Base-by-base conservation (phyloP, 192 early-diverging fungal genomes). In the Linnemannia elongata region DNA sequence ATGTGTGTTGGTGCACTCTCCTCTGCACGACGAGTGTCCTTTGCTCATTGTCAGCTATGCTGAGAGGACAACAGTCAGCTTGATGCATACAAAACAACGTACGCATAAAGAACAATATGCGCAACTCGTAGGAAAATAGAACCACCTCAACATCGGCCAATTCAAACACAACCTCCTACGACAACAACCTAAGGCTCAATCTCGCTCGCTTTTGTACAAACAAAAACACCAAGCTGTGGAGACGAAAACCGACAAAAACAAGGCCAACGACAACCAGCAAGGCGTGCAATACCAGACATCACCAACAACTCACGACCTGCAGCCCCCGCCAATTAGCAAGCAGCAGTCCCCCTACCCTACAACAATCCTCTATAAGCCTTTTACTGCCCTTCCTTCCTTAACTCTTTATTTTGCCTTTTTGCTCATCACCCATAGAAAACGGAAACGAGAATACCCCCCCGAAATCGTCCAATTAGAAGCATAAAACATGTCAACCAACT, bases 401-500 rank as follows among this genome's bases (percentile, higher is more conserved):
- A 52, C 73, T 77, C 78, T 41, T 86, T 79, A 66, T 72, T 76
- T 79, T n/a, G n/a, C 36, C 57, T 76, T 76, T 73, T 80, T 77
- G 78, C 78, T 80, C 77, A 38, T 77, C 69, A 45, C 7, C 49
- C 42, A 4, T 70, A 83, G 82, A 76, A 78, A 83, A 83, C 82
- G 75, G 82, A 83, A 86, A 80, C 78, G 78, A 86, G 78, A 86
- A 86, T 80, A 80, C 78, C 78, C 76, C 74, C 52, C 73, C 73
- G 73, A 75, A 79, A 72, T 68, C 83, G 69, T 74, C 83, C 69
- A 80, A 33, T 42, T 83, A 84, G 69, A 80, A 86, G 74, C 83
- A 77, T 44, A 76, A 75, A 85, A 86, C 78, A 87, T 87, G 85
- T 87, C 85, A 77, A 69, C 76, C 79, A 87, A 87, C 79, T 81